A percentile compares a stretch with the other conserved stretches of the same genome.
phyloP scores from a whole-genome alignment of 2,329 filamentous ascomycete genomes.

The Xylaria arbuscula region DNA sequence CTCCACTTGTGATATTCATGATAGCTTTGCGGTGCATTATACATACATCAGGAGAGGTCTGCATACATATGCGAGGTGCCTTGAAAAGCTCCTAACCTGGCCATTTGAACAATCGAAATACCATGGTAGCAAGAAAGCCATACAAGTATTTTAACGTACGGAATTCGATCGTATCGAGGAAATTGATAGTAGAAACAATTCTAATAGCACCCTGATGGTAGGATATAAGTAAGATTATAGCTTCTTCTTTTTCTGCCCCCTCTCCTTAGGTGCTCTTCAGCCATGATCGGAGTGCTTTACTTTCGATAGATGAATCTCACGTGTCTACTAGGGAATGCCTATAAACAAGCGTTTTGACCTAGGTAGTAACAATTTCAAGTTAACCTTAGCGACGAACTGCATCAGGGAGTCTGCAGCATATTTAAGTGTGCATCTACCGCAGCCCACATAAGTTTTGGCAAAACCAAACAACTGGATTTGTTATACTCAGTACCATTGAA shows the following conservation, averaged over 20 bases:
- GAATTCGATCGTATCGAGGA: neutral
- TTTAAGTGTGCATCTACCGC: neutral
- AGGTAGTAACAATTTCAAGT: too few relatives aligned
- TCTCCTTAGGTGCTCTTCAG: neutral
- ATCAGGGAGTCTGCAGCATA: neutral
- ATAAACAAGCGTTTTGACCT: too few relatives aligned
- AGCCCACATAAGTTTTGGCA: neutral
- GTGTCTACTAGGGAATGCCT: neutral
- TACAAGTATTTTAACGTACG: neutral
- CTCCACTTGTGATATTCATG: neutral
- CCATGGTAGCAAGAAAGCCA: neutral
- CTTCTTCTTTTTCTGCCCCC: neutral
- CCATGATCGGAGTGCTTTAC: neutral
- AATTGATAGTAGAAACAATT: too few relatives aligned
- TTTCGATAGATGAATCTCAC: neutral
- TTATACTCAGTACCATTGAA: neutral
- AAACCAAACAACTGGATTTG: neutral
- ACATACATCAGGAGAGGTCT: neutral
- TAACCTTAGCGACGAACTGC: too few relatives aligned
- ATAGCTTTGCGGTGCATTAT: neutral
- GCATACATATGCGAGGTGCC: neutral
- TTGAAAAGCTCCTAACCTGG: neutral
- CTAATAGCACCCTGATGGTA: too few relatives aligned
- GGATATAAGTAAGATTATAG: too few relatives aligned
- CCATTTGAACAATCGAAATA: constrained; percentile 2